Conservation (phyloP, 768 basidiomycete species). For the Ramaria sp. region DNA sequence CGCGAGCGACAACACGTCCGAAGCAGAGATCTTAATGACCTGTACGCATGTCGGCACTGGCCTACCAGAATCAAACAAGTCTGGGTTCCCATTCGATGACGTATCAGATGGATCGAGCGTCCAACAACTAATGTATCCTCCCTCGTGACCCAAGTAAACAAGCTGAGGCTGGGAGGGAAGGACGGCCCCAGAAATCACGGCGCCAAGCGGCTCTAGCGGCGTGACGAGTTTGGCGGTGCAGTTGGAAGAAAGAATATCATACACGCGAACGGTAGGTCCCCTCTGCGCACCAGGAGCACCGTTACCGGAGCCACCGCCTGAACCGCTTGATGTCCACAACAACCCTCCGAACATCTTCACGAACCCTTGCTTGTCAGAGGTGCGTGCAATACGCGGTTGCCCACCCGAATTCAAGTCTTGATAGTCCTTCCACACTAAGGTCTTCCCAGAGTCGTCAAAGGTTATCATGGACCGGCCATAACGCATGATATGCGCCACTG, state of each 20-base stretch:
- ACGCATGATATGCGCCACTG: conserved; percentile 68
- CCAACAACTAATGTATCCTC: conserved; percentile 86
- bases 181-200: conserved; percentile 72
- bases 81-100: background rate
- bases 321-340: conserved; percentile 72
- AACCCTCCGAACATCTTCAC: conserved; percentile 60
- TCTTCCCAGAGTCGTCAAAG: conserved; percentile 79
- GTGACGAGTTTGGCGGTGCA: conserved; percentile 24
- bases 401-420: conserved; percentile 26
- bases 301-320: conserved; percentile 30
- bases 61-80: conserved; percentile 8
- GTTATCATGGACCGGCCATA: conserved; percentile 61
- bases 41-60: conserved; percentile 53
- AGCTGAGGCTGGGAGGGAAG: conserved; percentile 53
- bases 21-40: conserved; percentile 68
- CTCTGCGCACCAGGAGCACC: conserved; percentile 22
- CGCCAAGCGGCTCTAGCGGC: conserved; percentile 61
- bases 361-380: conserved; percentile 77
- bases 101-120: conserved; percentile 38
- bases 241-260: conserved; percentile 37
- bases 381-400: conserved; percentile 48
- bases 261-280: conserved; percentile 69
- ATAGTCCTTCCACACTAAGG: conserved; percentile 44
- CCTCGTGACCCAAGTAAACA: conserved; percentile 87
- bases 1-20: conserved; percentile 73